Evolutionary conservation across 2,329 filamentous ascomycete species (phyloP).

Genomic region (Pseudonectria buxi): DNA sequence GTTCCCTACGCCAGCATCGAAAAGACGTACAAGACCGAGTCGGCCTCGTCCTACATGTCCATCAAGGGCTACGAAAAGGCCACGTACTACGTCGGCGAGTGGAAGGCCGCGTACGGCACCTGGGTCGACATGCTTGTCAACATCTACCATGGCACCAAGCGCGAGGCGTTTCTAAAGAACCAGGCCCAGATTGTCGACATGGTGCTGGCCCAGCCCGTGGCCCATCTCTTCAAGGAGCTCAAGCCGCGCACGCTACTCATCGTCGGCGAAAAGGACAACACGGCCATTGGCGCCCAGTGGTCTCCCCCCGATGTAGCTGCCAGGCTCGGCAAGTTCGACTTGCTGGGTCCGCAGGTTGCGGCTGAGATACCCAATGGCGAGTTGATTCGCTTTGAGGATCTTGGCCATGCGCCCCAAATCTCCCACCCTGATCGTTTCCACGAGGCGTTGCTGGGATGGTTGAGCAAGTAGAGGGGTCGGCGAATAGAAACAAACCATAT

Average conservation of each 20-base stretch:
- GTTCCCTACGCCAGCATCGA: constrained; percentile 42
- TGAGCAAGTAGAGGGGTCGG: constrained; percentile 15
- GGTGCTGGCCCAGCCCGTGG: constrained; percentile 46
- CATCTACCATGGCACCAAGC: constrained; percentile 40
- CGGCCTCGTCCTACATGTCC: constrained; percentile 34
- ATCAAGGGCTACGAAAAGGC: constrained; percentile 41
- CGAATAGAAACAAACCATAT: background rate
- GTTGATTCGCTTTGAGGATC: constrained; percentile 39
- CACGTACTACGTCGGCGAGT: constrained; percentile 42
- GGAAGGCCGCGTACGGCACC: constrained; percentile 42
- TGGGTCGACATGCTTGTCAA: constrained; percentile 50
- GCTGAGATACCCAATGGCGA: constrained; percentile 36
- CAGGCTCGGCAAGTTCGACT: constrained; percentile 41
- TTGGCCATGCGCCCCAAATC: constrained; percentile 49
- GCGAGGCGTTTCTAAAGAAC: constrained; percentile 36
- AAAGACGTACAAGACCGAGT: constrained; percentile 30
- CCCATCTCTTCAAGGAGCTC: constrained; percentile 42
- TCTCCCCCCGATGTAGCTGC: constrained; percentile 36
- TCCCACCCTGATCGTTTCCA: constrained; percentile 43
- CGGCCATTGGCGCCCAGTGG: constrained; percentile 50
- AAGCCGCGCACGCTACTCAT: constrained; percentile 41
- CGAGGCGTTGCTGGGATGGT: constrained; percentile 38
- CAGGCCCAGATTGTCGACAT: constrained; percentile 48
- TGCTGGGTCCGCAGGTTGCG: constrained; percentile 40
- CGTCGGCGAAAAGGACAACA: constrained; percentile 45